phyloP scores from a whole-genome alignment of 805 yeast genomes.

The Ogataea wickerhamii region DNA sequence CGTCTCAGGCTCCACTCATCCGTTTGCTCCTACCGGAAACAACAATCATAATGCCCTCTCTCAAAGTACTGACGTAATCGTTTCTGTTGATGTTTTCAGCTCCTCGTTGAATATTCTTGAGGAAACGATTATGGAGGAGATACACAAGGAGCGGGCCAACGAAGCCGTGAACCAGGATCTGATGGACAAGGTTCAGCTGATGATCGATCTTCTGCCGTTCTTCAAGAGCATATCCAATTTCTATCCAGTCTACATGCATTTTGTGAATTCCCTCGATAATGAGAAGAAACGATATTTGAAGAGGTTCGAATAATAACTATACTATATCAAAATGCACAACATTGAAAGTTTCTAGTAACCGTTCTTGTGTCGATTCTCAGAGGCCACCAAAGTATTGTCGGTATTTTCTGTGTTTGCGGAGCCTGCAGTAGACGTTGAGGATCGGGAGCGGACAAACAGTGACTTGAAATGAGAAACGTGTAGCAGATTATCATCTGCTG shows the following conservation, averaged over 20 bases:
- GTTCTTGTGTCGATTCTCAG: constrained; percentile 3
- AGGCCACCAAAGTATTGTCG: constrained; percentile 18
- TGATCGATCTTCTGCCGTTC: constrained; percentile 47
- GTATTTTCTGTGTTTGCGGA: constrained; percentile 16
- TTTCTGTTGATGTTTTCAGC: constrained; percentile 28
- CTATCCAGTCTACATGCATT: constrained; percentile 46
- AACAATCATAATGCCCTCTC: not conserved
- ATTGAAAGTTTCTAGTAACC: not conserved
- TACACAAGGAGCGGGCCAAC: constrained; percentile 30
- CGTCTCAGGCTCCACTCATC: not conserved
- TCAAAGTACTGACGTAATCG: constrained; percentile 7
- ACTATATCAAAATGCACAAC: not conserved
- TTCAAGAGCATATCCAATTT: constrained; percentile 53
- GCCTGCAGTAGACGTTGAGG: constrained; percentile 17
- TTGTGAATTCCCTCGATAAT: constrained; percentile 39
- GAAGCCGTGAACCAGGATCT: constrained; percentile 34
- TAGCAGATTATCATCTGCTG: constrained; percentile 17
- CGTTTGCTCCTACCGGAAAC: constrained; percentile 14
- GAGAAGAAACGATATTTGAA: constrained; percentile 32
- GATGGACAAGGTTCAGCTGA: constrained; percentile 41
- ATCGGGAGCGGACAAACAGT: constrained; percentile 17
- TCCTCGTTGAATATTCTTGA: constrained; percentile 42
- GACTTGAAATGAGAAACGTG: constrained; percentile 12
- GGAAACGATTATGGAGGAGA: constrained; percentile 42
- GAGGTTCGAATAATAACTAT: constrained; percentile 9